These are phyloP conservation scores for Cyclotella cryptica DNA, from an alignment of 108 stramenopile species.

Conservation along the genomic window DNA sequence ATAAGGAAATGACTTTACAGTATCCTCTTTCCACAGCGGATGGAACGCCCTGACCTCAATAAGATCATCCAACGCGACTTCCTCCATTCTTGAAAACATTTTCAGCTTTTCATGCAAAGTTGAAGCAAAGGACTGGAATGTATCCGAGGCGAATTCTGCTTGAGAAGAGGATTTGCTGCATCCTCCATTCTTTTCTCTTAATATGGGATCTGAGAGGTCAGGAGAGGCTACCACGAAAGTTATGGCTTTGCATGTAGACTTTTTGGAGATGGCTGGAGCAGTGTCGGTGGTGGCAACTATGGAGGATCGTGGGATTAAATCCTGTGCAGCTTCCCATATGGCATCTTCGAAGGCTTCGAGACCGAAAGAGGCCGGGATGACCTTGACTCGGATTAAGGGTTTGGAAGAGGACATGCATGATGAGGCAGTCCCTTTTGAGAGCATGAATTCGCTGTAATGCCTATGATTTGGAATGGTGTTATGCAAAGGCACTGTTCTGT, in stretches of 20 bases:
- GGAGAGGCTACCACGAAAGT: conserved; percentile 52
- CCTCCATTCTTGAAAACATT: conserved; percentile 21
- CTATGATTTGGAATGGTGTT: conserved; percentile 2
- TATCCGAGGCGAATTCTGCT: conserved; percentile 44
- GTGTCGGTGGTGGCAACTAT: background rate
- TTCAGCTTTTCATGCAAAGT: conserved; percentile 23
- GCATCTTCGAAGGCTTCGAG: conserved; percentile 53
- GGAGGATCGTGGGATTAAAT: conserved; percentile 3
- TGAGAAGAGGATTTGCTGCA: conserved; percentile 31
- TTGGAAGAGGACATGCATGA: background rate
- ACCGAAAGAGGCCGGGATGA: conserved; percentile 53
- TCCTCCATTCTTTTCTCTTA: conserved; percentile 9
- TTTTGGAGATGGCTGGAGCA: too few relatives aligned
- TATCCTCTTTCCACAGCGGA: conserved; percentile 38
- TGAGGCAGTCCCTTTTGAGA: background rate
- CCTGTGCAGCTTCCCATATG: conserved; percentile 45
- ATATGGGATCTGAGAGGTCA: conserved; percentile 42
- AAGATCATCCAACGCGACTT: conserved; percentile 13
- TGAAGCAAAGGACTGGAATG: conserved; percentile 31
- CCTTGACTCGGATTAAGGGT: conserved; percentile 37
- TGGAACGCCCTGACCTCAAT: conserved; percentile 32
- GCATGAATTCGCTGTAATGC: conserved; percentile 39
- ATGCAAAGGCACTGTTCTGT: background rate
- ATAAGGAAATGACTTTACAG: conserved; percentile 24
- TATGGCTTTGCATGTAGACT: background rate